Evolutionary conservation across 163 green algal species (phyloP), one percentile per base, ranked within the genome.

Genomic region (Trebouxia gelatinosa): DNA sequence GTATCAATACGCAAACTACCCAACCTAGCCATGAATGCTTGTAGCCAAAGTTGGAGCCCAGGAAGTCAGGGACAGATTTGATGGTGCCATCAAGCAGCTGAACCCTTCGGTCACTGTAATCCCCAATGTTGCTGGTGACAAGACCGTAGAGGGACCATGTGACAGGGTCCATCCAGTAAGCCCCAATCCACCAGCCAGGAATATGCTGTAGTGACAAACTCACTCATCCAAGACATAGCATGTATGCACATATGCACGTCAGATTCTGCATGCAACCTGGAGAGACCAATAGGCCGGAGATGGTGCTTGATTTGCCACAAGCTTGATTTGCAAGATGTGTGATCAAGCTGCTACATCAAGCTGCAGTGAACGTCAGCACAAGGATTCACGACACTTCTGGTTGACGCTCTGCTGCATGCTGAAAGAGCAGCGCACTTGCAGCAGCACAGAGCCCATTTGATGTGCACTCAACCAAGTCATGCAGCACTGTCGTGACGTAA

Each of bases 71-170:
- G 17, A 78, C 48, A 19, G 70, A 57, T 21, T 57, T n/a, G 13
- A 21, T 39, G 11, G 40, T 43, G 40, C 68, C 68, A 62, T 16
- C 7, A n/a, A 19, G 31, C 40, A 76, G 11, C 4, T n/a, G 16
- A 35, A 76, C 68, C 29, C 39, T 37, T 16, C 23, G 38, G 28
- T 40, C n/a, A 39, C 62, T 29, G 7, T 62, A 17, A 23, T 90
- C 87, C 9, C 76, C 85, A 19, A 92, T 64, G 66, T 92, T 89
- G 5, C 79, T 89, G 9, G 57, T 50, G 39, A 90, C 86, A 40
- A 88, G 80, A 32, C 85, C 87, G 61, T 92, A 76, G n/a, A 76
- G n/a, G 29, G 40, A 46, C 68, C 68, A 76, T 40, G 68, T 39
- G 40, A 76, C 68, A 46, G 68, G 68, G 17, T 76, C 43, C 68